Evolutionary conservation across 768 basidiomycete species (phyloP), one percentile per base, ranked within the genome.

Genomic region (Sporobolomyces phaffii): DNA sequence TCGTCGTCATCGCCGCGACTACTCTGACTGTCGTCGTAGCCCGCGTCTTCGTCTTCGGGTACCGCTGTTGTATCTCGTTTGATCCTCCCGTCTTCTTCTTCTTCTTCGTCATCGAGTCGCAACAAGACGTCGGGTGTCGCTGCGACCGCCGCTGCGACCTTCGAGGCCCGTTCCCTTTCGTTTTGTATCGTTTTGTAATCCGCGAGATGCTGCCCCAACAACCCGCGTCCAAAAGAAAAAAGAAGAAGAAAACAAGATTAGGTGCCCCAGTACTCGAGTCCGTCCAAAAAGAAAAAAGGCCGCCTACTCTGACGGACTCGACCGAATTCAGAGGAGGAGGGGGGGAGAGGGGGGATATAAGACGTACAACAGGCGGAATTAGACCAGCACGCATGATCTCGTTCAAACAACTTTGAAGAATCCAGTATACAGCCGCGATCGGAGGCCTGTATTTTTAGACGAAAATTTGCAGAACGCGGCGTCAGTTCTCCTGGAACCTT

Each of bases 351-450:
- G 34, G 8, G 10, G 33, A 41, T 29, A n/a, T 9, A 15, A 28
- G 8, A 80, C 87, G 69, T 75, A 89, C 91, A 31, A 83, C 74
- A 8, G 82, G 75, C 26, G 81, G 77, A 31, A 98, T 81, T 51
- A 98, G 84, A 3, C 87, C 85, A 68, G 84, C 87, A 20, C 78
- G 77, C 69, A 90, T 82, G 62, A 99, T 84, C 76, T 98, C 94
- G 33, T 81, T 78, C 18, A 99, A 79, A 74, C 89, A 92, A 8
- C 85, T 85, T 10, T 86, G 83, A 33, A 98, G 79, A 70, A 99
- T 97, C 77, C 91, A 89, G 78, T 96, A 98, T 51, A 97, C 84
- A 1, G 92, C 96, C 69, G 92, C 88, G 20, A 87, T 84, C 8
- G 92, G 86, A 1, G 96, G 96, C 0, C 70, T 71, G 62, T 0